phyloP scores from a whole-genome alignment of 208 protist species.

The Leishmania mexicana region DNA sequence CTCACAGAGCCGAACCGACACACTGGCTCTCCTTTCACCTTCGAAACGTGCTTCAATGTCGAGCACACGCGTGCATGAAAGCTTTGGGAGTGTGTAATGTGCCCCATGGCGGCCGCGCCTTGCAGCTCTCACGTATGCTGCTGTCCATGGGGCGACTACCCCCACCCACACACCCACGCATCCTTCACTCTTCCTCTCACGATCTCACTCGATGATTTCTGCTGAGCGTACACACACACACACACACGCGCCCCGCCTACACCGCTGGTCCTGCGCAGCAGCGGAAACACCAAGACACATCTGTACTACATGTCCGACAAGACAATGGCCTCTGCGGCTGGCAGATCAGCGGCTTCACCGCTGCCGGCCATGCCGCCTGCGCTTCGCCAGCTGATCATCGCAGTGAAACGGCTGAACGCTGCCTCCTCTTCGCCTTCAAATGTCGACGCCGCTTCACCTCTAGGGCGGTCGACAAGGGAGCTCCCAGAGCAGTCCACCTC shows the following conservation, averaged over 20 bases:
- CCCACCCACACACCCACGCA: not conserved
- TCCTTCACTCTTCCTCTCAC: not conserved
- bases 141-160: not conserved
- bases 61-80: not conserved
- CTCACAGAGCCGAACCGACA: not conserved
- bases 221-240: not conserved
- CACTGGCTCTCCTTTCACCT: not conserved
- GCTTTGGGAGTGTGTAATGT: not conserved
- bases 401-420: conserved; percentile 10
- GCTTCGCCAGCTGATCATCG: conserved; percentile 3
- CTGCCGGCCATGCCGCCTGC: conserved; percentile 3
- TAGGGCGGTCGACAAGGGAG: not conserved
- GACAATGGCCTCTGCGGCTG: not conserved
- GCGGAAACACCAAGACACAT: not conserved
- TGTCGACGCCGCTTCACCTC: not conserved
- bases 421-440: not conserved
- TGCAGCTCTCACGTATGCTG: not conserved
- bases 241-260: not conserved
- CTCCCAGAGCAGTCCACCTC: not conserved
- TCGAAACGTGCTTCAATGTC: not conserved
- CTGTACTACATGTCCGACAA: not conserved
- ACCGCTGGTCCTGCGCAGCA: not conserved
- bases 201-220: not conserved
- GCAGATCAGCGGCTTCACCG: not conserved
- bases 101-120: no score